Conservation (phyloP, 176 grass and related monocot genomes). For the Raddia guianensis region DNA sequence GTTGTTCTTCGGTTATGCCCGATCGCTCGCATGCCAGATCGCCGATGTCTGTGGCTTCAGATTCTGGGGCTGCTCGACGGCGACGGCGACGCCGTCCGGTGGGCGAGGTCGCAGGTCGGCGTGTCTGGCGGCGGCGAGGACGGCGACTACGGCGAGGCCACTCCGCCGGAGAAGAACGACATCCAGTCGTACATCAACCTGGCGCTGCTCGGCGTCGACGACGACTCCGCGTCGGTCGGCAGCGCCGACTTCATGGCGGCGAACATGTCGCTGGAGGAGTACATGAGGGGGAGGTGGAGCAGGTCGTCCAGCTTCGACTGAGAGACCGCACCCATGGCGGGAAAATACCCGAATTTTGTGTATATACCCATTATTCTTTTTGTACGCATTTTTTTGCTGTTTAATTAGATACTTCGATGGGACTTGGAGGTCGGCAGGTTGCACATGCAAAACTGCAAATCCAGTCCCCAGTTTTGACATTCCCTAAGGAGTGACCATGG, state of each 20-base stretch:
- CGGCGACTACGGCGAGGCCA: background rate
- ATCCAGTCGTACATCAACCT: constrained; percentile 89
- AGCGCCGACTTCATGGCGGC: constrained; percentile 54
- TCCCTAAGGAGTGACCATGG: background rate
- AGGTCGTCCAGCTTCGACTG: constrained; percentile 79
- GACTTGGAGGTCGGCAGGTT: background rate
- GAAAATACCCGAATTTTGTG: constrained; percentile 24
- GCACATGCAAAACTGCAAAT: background rate
- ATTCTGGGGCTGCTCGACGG: constrained; percentile 70
- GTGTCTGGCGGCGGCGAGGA: background rate
- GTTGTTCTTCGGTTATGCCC: background rate
- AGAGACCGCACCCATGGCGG: background rate
- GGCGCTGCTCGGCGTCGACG: constrained; percentile 67
- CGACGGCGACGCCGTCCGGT: constrained; percentile 49
- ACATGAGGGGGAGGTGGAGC: constrained; percentile 82
- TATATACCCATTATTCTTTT: background rate
- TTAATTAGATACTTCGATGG: background rate
- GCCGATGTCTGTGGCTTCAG: constrained; percentile 24
- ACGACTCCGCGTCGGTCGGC: constrained; percentile 58
- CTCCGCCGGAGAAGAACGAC: constrained; percentile 39
- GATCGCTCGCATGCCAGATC: background rate
- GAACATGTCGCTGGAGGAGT: constrained; percentile 76
- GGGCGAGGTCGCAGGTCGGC: constrained; percentile 55
- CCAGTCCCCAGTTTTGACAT: constrained; percentile 1
- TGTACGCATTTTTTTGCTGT: background rate